Evolutionary conservation across 1,139 yeast genomes (phyloP).

Genomic region (Geotrichum carabidarum): DNA sequence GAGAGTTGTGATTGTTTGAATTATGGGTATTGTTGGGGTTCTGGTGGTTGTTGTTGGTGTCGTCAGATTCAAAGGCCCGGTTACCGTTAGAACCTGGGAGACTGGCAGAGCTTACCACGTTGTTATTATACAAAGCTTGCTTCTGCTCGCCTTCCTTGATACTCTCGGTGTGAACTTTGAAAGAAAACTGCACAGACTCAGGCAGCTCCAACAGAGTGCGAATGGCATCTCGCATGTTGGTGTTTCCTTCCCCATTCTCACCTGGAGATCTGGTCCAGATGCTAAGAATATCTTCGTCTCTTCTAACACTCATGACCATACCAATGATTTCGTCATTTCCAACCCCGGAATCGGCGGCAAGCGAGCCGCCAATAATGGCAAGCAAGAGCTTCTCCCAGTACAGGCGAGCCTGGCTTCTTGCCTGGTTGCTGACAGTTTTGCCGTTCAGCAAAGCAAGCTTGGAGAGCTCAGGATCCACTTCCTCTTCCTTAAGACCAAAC

Average conservation of each 20-base stretch:
- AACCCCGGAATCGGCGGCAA: conserved; percentile 25
- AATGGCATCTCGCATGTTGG: conserved; percentile 27
- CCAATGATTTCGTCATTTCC: conserved; percentile 36
- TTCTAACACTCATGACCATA: conserved; percentile 37
- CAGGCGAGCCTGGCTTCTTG: conserved; percentile 31
- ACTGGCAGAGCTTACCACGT: neutral
- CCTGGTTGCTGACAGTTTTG: conserved; percentile 21
- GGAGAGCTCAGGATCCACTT: conserved; percentile 6
- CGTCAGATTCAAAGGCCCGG: neutral
- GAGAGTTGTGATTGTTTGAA: neutral
- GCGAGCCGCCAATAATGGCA: conserved; percentile 34
- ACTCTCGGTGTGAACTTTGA: conserved; percentile 35
- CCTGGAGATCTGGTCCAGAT: conserved; percentile 35
- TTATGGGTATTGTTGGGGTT: neutral
- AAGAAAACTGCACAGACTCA: conserved; percentile 27
- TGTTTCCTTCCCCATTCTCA: conserved; percentile 22
- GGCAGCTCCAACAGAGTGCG: conserved; percentile 28
- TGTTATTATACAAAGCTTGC: conserved; percentile 19
- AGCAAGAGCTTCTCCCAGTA: conserved; percentile 37
- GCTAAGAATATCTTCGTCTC: conserved; percentile 37
- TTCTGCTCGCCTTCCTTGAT: conserved; percentile 28
- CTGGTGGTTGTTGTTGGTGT: neutral
- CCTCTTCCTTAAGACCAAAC: conserved; percentile 4
- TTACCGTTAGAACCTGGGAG: neutral
- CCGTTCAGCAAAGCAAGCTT: conserved; percentile 9